Percentiles rank a stretch among this genome's conserved stretches.
Evolutionary conservation across 2,329 filamentous ascomycete species (phyloP).

Genomic region (Colletotrichum eleusines): DNA sequence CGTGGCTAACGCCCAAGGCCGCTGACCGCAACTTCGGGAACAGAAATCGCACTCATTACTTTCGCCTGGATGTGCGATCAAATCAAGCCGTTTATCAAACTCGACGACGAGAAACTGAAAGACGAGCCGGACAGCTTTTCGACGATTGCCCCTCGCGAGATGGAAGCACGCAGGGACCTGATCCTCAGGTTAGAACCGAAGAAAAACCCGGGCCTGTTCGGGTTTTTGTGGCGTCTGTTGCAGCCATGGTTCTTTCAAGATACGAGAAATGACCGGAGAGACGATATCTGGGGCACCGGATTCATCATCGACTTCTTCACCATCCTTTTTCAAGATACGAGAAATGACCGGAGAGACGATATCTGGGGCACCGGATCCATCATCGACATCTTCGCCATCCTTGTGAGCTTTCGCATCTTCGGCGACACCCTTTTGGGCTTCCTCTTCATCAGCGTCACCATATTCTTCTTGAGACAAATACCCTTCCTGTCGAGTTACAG

Average conservation of each 20-base stretch:
- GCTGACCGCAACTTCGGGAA: background rate
- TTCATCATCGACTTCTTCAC: constrained; percentile 16
- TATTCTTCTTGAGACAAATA: constrained; percentile 11
- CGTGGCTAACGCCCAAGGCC: background rate
- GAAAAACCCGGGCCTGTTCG: background rate
- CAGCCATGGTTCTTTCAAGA: background rate
- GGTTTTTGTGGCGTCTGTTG: background rate
- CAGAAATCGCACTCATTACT: constrained; percentile 39
- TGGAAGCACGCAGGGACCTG: background rate
- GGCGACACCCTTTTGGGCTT: background rate
- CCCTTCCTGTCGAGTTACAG: constrained; percentile 17
- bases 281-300: constrained; percentile 33
- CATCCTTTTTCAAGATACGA: background rate
- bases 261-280: background rate
- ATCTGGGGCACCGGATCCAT: constrained; percentile 32
- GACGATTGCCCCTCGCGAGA: constrained; percentile 13
- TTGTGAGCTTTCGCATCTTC: no score
- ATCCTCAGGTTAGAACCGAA: background rate
- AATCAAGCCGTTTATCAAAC: background rate
- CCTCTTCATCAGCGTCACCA: background rate
- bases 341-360: background rate
- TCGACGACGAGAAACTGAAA: background rate
- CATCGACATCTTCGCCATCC: constrained; percentile 18
- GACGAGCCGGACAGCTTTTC: background rate
- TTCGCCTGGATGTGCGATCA: constrained; percentile 42